phyloP scores from a whole-genome alignment of 805 yeast genomes.

The Candida montana region DNA sequence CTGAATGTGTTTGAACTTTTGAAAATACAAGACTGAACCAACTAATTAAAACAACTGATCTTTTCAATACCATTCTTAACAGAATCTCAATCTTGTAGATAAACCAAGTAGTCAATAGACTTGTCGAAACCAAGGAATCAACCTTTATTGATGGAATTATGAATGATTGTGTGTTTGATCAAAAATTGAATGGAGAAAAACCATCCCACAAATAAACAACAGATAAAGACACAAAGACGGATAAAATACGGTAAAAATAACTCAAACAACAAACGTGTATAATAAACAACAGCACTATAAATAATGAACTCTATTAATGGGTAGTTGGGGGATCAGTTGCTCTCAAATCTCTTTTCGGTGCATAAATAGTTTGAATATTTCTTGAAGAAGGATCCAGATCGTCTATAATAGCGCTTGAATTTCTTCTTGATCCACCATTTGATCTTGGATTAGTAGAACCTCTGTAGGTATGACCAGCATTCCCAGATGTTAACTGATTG shows the following conservation, averaged over 20 bases:
- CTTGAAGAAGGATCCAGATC: slow-evolving; percentile 1
- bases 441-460: slow-evolving; percentile 8
- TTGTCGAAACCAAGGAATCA: too few species aligned
- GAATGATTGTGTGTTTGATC: too few species aligned
- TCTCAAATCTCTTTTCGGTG: not conserved
- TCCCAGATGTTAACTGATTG: slow-evolving; percentile 13
- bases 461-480: slow-evolving; percentile 5
- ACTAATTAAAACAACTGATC: not conserved
- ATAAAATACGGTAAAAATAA: too few species aligned
- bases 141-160: too few species aligned
- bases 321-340: not conserved
- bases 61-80: not conserved
- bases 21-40: not conserved
- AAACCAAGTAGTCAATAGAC: too few species aligned
- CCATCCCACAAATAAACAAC: too few species aligned
- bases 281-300: not conserved
- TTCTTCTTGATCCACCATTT: slow-evolving; percentile 12
- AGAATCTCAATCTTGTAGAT: too few species aligned
- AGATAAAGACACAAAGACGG: too few species aligned
- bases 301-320: not conserved
- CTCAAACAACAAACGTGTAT: not conserved
- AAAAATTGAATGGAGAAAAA: too few species aligned
- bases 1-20: not conserved
- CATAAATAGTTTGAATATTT: not conserved
- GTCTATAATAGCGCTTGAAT: slow-evolving; percentile 6